These are phyloP conservation scores for Macrolepiota fuliginosa DNA, from an alignment of 768 basidiomycete genomes.

Conservation along the genomic window DNA sequence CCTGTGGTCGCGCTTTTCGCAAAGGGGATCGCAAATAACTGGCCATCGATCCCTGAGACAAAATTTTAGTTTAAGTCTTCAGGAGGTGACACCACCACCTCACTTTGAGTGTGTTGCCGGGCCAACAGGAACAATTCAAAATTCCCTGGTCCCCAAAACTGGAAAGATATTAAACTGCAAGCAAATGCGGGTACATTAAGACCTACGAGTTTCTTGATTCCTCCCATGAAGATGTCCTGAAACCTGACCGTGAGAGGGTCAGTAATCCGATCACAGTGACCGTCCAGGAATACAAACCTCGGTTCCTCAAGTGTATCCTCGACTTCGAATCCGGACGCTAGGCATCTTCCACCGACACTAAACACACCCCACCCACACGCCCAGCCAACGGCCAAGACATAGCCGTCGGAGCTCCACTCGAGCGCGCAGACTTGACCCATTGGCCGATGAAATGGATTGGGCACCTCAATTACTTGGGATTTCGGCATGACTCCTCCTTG, in stretches of 20 bases:
- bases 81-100: slow-evolving; percentile 16
- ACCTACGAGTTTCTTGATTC: slow-evolving; percentile 70
- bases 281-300: slow-evolving; percentile 32
- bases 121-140: slow-evolving; percentile 83
- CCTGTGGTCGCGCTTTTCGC: slow-evolving; percentile 93
- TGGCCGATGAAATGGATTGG: slow-evolving; percentile 54
- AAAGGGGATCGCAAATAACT: slow-evolving; percentile 86
- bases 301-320: slow-evolving; percentile 59
- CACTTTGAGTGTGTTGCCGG: slow-evolving; percentile 49
- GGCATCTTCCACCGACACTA: slow-evolving; percentile 84
- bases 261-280: neutral
- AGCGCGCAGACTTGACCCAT: slow-evolving; percentile 65
- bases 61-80: neutral
- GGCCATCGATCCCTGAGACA: slow-evolving; percentile 53
- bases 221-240: slow-evolving; percentile 85
- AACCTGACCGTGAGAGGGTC: slow-evolving; percentile 37
- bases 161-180: slow-evolving; percentile 10
- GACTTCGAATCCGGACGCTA: slow-evolving; percentile 73
- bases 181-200: neutral
- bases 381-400: slow-evolving; percentile 93
- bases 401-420: slow-evolving; percentile 96
- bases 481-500: slow-evolving; percentile 54
- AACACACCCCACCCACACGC: slow-evolving; percentile 87
- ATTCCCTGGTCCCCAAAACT: slow-evolving; percentile 97
- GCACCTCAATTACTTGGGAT: slow-evolving; percentile 61